Conservation (phyloP, 805 yeast species). For the Zygosaccharomyces siamensis region DNA sequence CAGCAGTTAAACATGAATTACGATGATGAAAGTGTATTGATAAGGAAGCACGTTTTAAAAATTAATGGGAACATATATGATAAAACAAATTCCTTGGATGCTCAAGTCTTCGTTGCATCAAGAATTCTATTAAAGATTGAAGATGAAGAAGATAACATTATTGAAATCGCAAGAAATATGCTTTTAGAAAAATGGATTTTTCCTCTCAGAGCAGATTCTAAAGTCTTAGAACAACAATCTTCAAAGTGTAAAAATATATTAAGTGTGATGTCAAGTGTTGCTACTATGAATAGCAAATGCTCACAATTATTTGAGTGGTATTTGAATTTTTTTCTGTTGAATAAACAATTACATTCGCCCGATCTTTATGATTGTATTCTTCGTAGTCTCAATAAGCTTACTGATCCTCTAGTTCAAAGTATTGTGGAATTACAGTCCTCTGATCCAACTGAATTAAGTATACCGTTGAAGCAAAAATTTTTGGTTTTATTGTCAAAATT, state of each 20-base stretch:
- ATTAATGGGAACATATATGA: conserved; percentile 47
- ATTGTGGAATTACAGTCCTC: conserved; percentile 30
- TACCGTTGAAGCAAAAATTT: neutral
- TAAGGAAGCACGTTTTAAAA: conserved; percentile 57
- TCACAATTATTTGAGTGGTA: conserved; percentile 46
- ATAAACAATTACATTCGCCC: conserved; percentile 22
- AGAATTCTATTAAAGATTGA: conserved; percentile 51
- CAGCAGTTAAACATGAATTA: conserved; percentile 41
- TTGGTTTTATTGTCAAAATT: conserved; percentile 46
- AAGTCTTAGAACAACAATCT: conserved; percentile 13
- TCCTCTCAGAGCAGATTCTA: conserved; percentile 6
- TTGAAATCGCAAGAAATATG: conserved; percentile 39
- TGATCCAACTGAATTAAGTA: conserved; percentile 19
- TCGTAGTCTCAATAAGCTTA: conserved; percentile 14
- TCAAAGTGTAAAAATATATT: conserved; percentile 17
- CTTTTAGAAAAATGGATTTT: conserved; percentile 40
- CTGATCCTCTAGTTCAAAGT: conserved; percentile 26
- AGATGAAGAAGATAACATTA: conserved; percentile 62
- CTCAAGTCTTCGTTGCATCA: conserved; percentile 44
- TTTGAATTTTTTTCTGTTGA: conserved; percentile 42
- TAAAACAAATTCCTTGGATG: conserved; percentile 27
- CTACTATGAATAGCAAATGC: conserved; percentile 37
- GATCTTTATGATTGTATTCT: conserved; percentile 9
- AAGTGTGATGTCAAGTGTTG: conserved; percentile 39
- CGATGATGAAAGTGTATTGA: conserved; percentile 57